Percentiles rank a stretch among this genome's conserved stretches.
phyloP scores from a whole-genome alignment of 129 eudicot species.

The Flaveria trinervia region DNA sequence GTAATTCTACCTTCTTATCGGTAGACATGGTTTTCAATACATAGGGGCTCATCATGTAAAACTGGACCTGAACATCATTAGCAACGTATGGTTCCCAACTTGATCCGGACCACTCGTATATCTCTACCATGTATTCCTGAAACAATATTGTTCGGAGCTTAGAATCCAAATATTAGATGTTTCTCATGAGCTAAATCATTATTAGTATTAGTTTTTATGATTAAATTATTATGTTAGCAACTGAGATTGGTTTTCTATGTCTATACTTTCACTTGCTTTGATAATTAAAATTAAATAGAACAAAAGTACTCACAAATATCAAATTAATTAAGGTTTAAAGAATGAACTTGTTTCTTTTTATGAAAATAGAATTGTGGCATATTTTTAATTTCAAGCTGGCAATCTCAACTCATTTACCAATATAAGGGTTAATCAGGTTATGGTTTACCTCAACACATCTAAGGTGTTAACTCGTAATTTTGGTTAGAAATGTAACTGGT shows the following conservation, averaged over 20 bases:
- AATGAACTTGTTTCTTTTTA: constrained; percentile 9
- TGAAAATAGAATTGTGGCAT: neutral
- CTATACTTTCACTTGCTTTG: neutral
- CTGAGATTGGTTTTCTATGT: neutral
- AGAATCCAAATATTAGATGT: neutral
- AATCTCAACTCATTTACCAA: neutral
- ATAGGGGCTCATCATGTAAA: constrained; percentile 99
- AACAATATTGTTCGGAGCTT: constrained; percentile 13
- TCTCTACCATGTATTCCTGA: constrained; percentile 85
- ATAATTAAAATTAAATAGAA: neutral
- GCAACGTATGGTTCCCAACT: constrained; percentile 93
- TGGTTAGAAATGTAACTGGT: neutral
- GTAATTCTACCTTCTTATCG: constrained; percentile 61
- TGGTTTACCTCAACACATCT: neutral
- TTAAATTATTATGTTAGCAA: neutral
- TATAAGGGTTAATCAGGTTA: neutral
- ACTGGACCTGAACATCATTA: constrained; percentile 86
- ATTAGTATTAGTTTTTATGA: neutral
- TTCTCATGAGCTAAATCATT: neutral
- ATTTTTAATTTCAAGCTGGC: neutral
- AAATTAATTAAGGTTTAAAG: constrained; percentile 13
- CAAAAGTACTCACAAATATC: neutral
- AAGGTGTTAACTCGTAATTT: neutral
- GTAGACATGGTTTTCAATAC: constrained; percentile 79
- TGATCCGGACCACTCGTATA: constrained; percentile 87